A percentile compares a stretch with the other conserved stretches of the same genome.
These are phyloP conservation scores for Tilletia indica DNA, from an alignment of 1,284 basidiomycete species.

Conservation along the genomic window DNA sequence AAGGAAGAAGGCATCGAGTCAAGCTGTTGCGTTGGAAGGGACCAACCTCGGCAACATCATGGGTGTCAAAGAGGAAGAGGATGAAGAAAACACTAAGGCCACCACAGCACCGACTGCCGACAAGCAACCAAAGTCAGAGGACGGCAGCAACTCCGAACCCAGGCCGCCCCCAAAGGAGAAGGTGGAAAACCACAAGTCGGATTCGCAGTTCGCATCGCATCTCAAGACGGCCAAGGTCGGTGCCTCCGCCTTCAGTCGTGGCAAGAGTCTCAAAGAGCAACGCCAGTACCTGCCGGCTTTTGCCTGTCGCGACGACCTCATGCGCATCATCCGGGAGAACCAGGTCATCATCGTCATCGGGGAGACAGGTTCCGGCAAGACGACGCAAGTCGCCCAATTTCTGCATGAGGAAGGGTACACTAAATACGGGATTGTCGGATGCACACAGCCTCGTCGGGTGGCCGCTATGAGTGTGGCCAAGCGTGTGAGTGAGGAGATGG, in stretches of 20 bases:
- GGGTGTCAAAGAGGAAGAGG: slow-evolving; percentile 93
- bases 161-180: slow-evolving; percentile 54
- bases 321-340: slow-evolving; percentile 87
- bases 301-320: slow-evolving; percentile 89
- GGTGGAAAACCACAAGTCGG: slow-evolving; percentile 72
- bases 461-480: slow-evolving; percentile 99
- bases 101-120: background rate
- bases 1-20: slow-evolving; percentile 72
- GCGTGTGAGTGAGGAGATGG: slow-evolving; percentile 91
- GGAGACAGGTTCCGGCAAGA: slow-evolving; percentile 93
- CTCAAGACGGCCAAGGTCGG: slow-evolving; percentile 62
- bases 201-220: slow-evolving; percentile 92
- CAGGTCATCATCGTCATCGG: slow-evolving; percentile 91
- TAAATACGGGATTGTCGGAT: slow-evolving; percentile 80
- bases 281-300: slow-evolving; percentile 96
- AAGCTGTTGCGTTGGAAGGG: slow-evolving; percentile 85
- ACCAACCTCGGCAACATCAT: slow-evolving; percentile 93
- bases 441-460: slow-evolving; percentile 93
- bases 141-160: background rate
- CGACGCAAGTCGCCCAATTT: slow-evolving; percentile 87
- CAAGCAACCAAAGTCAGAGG: slow-evolving; percentile 10
- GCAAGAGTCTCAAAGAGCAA: slow-evolving; percentile 85
- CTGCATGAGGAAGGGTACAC: slow-evolving; percentile 95
- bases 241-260: slow-evolving; percentile 77
- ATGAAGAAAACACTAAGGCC: slow-evolving; percentile 21